Evolutionary conservation across 108 stramenopile species (phyloP).

Genomic region (Seminavis robusta): DNA sequence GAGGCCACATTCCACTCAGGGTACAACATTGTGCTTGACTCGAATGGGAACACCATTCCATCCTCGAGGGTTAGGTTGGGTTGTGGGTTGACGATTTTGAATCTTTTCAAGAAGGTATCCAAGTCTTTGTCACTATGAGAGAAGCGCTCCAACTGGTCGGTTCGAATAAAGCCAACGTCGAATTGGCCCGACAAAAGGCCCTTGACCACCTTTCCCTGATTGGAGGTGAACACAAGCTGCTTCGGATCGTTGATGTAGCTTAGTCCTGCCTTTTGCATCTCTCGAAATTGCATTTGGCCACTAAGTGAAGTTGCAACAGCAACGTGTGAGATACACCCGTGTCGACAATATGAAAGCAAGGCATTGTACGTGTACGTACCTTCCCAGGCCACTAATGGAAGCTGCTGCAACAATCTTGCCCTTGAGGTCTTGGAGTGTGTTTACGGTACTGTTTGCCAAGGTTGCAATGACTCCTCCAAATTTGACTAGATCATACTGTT

Average conservation of each 20-base stretch:
- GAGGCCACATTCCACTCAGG: constrained; percentile 39
- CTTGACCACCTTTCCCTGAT: constrained; percentile 26
- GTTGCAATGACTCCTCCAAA: background rate
- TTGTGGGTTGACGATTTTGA: too few species aligned
- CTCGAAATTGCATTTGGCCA: constrained; percentile 35
- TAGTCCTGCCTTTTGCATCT: constrained; percentile 24
- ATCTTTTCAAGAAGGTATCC: too few species aligned
- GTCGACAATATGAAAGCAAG: too few species aligned
- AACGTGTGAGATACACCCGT: too few species aligned
- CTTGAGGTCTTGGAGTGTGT: background rate
- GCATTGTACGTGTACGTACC: too few species aligned
- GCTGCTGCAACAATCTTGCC: background rate
- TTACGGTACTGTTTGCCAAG: background rate
- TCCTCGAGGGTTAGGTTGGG: too few species aligned
- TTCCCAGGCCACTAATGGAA: background rate
- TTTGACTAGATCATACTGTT: background rate
- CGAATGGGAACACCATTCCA: constrained; percentile 29
- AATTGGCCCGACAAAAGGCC: constrained; percentile 29
- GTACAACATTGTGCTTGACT: constrained; percentile 17
- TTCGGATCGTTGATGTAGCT: constrained; percentile 22
- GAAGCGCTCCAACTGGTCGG: constrained; percentile 22
- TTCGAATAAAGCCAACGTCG: constrained; percentile 38
- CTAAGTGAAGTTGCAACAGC: too few species aligned
- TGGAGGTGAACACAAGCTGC: constrained; percentile 26
- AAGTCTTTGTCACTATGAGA: constrained; percentile 6